Evolutionary conservation across 176 grass and related monocot species (phyloP).

Genomic region (Stipa capillata): DNA sequence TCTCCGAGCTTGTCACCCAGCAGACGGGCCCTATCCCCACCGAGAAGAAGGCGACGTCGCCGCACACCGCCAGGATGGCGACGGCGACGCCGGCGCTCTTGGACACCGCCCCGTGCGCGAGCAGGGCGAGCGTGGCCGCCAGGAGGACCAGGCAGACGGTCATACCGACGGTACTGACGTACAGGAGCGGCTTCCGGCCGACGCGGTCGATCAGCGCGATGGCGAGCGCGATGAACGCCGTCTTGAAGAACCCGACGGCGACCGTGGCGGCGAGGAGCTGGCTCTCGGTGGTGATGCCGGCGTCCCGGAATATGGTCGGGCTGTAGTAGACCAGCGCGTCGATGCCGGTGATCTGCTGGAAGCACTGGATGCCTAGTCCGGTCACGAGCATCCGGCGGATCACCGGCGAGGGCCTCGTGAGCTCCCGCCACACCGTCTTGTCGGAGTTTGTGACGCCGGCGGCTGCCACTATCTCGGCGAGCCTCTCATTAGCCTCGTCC

Average conservation of each 20-base stretch:
- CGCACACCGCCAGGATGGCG: slow-evolving; percentile 42
- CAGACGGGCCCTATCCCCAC: slow-evolving; percentile 58
- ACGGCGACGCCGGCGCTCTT: slow-evolving; percentile 13
- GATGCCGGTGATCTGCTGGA: slow-evolving; percentile 64
- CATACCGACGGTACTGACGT: slow-evolving; percentile 62
- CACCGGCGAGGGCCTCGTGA: slow-evolving; percentile 43
- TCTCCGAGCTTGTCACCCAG: slow-evolving; percentile 60
- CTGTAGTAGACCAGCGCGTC: slow-evolving; percentile 73
- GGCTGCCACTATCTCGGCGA: slow-evolving; percentile 60
- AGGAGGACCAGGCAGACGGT: slow-evolving; percentile 41
- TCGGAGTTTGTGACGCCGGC: neutral
- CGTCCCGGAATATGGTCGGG: slow-evolving; percentile 45
- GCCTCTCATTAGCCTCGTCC: slow-evolving; percentile 38
- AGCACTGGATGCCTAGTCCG: slow-evolving; percentile 52
- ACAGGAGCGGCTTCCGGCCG: slow-evolving; percentile 50
- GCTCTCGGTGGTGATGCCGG: slow-evolving; percentile 55
- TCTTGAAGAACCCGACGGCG: slow-evolving; percentile 58
- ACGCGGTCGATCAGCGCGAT: slow-evolving; percentile 54
- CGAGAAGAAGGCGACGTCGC: slow-evolving; percentile 72
- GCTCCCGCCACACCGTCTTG: slow-evolving; percentile 57
- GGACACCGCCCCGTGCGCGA: slow-evolving; percentile 29
- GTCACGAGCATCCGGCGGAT: slow-evolving; percentile 54
- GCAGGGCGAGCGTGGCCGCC: slow-evolving; percentile 27
- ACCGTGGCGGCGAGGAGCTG: slow-evolving; percentile 58
- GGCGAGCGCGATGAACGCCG: slow-evolving; percentile 55